These are phyloP conservation scores for Tuber melanosporum DNA, from an alignment of 495 filamentous ascomycete genomes.

Conservation along the genomic window DNA sequence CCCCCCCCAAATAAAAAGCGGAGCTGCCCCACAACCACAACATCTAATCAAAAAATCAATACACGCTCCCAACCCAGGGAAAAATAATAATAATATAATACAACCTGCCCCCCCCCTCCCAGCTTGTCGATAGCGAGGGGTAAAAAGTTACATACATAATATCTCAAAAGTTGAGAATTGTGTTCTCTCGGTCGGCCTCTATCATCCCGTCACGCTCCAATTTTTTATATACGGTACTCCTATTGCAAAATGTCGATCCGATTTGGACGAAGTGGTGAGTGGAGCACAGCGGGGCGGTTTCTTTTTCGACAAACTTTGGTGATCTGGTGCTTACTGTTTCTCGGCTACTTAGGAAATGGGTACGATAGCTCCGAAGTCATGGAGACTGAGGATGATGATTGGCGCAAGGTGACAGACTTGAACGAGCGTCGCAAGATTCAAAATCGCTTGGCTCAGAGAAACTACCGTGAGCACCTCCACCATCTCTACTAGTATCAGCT, in stretches of 20 bases:
- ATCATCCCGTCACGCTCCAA: not conserved
- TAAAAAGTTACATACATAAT: not conserved
- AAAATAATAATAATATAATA: not conserved
- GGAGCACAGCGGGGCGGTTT: not conserved
- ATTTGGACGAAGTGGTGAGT: slow-evolving; percentile 41
- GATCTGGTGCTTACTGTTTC: slow-evolving; percentile 18
- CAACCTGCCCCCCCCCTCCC: not conserved
- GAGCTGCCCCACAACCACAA: not conserved
- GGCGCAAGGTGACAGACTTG: slow-evolving; percentile 71
- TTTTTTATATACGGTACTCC: not conserved
- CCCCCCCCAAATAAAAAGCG: not conserved
- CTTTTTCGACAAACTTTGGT: not conserved
- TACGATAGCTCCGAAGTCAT: slow-evolving; percentile 41
- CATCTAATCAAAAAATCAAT: not conserved
- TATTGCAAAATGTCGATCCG: slow-evolving; percentile 36
- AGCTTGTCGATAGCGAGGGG: not conserved
- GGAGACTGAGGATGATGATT: slow-evolving; percentile 54
- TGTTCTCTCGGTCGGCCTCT: not conserved
- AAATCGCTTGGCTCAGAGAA: slow-evolving; percentile 68
- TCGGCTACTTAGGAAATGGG: slow-evolving; percentile 30
- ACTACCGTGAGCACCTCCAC: slow-evolving; percentile 57
- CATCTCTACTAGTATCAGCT: not conserved
- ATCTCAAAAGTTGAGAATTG: not conserved
- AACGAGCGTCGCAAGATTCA: slow-evolving; percentile 67
- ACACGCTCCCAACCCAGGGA: not conserved